Evolutionary conservation across 1,139 yeast genomes (phyloP), one percentile per base, ranked within the genome.

Genomic region (Debaryomyces nepalensis): DNA sequence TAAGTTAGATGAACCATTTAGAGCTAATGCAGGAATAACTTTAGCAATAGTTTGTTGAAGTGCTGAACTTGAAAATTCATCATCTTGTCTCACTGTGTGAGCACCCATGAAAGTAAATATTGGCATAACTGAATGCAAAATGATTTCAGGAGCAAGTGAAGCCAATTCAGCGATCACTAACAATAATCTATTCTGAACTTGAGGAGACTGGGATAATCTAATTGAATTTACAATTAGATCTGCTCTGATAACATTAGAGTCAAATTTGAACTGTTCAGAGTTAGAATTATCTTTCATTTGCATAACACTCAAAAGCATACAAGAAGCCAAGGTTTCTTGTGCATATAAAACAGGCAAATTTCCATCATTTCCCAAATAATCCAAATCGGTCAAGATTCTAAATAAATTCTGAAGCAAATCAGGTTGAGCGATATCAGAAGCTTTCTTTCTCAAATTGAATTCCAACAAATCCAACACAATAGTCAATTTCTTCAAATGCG

Each of bases 61-160:
- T 29, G 93, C 97, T 50, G 87, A 86, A 34, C 87, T 87, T 2
- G 97, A 88, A 60, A 88, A 91, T 57, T 90, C 97, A 61, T 93
- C 98, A 63, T 93, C 99, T 68, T 93, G 97, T 58, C 97, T 84
- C 40, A 95, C 81, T 9, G 98, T 90, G 57, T 90, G 96, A 22
- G 98, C 96, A 44, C 99, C 99, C 99, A 93, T 93, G 57, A 93
- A 95, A 0, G 99, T 95, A 70, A 93, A 93, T 42, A 93, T 91
- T 14, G 99, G 99, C 99, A 93, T 93, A 10, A 95, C 96, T 3
- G 97, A 87, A 66, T 95, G 98, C 50, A 95, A 73, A 27, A 93
- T 90, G 30, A 87, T 81, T 59, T 93, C 98, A 6, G 99, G 97
- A 12, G 93, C 89, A 44, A 91, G 69, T 0, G 90, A 73, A 0